Evolutionary conservation across 2,329 filamentous ascomycete genomes (phyloP), one percentile per base, ranked within the genome.

Genomic region (Gaeumannomyces tritici): DNA sequence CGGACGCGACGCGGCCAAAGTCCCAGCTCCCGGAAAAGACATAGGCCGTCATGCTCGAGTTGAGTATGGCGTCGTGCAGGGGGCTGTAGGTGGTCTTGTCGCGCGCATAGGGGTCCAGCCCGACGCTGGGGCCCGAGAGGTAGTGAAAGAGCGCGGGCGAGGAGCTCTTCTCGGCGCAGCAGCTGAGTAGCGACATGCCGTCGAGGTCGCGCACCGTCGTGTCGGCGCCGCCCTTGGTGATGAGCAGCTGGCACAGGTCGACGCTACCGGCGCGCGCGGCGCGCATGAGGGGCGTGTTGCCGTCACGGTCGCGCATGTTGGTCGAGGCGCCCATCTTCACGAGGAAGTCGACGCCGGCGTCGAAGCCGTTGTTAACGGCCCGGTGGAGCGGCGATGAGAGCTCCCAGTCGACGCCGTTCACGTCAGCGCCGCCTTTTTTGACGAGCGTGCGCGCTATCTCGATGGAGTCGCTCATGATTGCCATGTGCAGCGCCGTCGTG

Each of bases 91-190:
- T 58, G 4, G 60, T 59, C 62, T 61, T 62, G 54, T 66, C 63
- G 29, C 35, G n/a, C 42, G 24, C 51, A 57, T 65, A 65, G 21
- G 65, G 61, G 33, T 65, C 61, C 21, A 67, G 62, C 3, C 64
- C 66, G 6, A 61, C 18, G 31, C 47, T 24, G 6, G 24, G 27
- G 12, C 42, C 42, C 13, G 61, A 15, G 26, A 67, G 63, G 58
- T 66, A 66, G n/a, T 60, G 21, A 12, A 67, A 63, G 18, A 62
- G 55, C 12, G 59, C 61, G 3, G 66, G 65, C 21, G 61, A 21
- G 26, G 51, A 59, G 28, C 62, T 51, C 55, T 60, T 27, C 58
- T 63, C 62, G 27, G 64, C 60, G 57, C 57, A 59, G 28, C 57
- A 47, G 21, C 59, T 57, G 7, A 66, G 60, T 18, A 66, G 29